Conservation (phyloP, 306 rosid genomes). For the Boehmeria nivea region DNA sequence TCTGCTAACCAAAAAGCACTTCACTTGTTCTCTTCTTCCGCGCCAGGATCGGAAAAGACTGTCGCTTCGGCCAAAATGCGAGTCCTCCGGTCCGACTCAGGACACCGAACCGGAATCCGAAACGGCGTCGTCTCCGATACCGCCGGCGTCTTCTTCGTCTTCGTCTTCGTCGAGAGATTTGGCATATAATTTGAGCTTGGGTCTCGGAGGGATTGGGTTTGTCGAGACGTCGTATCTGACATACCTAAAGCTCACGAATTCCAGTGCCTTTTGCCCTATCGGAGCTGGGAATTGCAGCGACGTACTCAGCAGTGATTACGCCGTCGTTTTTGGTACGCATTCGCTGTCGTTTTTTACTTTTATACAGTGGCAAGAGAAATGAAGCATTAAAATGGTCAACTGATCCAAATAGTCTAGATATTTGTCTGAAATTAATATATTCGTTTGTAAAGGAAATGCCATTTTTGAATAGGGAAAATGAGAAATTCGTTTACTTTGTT, state of each 20-base stretch:
- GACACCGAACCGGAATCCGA: slow-evolving; percentile 43
- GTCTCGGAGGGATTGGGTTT: slow-evolving; percentile 60
- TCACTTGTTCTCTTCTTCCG: neutral
- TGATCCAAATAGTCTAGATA: too few relatives aligned
- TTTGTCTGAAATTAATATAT: neutral
- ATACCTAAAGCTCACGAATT: slow-evolving; percentile 63
- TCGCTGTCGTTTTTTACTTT: neutral
- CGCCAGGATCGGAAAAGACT: slow-evolving; percentile 3
- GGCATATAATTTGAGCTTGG: slow-evolving; percentile 39
- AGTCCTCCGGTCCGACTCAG: slow-evolving; percentile 32
- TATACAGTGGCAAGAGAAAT: too few relatives aligned
- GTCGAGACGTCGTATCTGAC: slow-evolving; percentile 76
- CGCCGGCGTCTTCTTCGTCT: neutral
- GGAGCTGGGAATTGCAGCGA: slow-evolving; percentile 56
- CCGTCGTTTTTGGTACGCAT: slow-evolving; percentile 59
- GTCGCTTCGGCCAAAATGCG: slow-evolving; percentile 36
- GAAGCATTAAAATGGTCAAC: too few relatives aligned
- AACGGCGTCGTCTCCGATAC: slow-evolving; percentile 11
- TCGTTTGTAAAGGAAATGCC: neutral
- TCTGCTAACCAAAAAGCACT: neutral
- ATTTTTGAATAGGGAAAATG: neutral
- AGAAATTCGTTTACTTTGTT: too few relatives aligned
- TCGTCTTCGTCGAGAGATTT: slow-evolving; percentile 29
- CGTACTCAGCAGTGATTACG: slow-evolving; percentile 73
- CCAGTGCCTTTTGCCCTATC: slow-evolving; percentile 62